Evolutionary conservation across 805 yeast species (phyloP).

Genomic region (Hanseniaspora vineae): DNA sequence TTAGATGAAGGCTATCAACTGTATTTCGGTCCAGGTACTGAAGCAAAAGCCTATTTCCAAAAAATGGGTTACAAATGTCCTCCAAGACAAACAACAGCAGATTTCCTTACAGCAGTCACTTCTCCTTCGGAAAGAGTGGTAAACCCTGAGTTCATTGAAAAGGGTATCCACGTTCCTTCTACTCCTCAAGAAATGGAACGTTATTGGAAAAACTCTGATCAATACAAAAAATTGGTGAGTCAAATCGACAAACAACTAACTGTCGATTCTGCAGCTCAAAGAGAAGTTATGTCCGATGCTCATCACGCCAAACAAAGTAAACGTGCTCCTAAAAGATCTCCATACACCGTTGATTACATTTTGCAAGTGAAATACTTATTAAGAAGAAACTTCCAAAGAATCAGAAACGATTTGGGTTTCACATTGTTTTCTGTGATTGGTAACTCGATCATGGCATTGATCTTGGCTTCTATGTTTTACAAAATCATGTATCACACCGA

Average conservation of each 20-base stretch:
- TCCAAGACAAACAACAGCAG: slow-evolving; percentile 56
- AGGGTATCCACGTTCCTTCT: slow-evolving; percentile 43
- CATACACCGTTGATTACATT: slow-evolving; percentile 38
- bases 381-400: slow-evolving; percentile 35
- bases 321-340: slow-evolving; percentile 32
- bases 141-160: slow-evolving; percentile 21
- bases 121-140: slow-evolving; percentile 48
- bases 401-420: slow-evolving; percentile 37
- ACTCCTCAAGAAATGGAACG: slow-evolving; percentile 50
- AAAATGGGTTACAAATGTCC: slow-evolving; percentile 56
- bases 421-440: slow-evolving; percentile 30
- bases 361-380: slow-evolving; percentile 39
- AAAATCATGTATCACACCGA: slow-evolving; percentile 25
- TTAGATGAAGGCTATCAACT: slow-evolving; percentile 50
- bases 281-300: slow-evolving; percentile 22
- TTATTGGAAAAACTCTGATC: slow-evolving; percentile 42
- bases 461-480: slow-evolving; percentile 46
- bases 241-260: slow-evolving; percentile 33
- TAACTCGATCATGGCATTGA: slow-evolving; percentile 39
- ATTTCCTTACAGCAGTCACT: slow-evolving; percentile 56
- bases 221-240: slow-evolving; percentile 27
- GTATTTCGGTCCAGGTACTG: slow-evolving; percentile 44
- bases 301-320: slow-evolving; percentile 41
- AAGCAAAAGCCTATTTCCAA: slow-evolving; percentile 45
- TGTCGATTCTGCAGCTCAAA: slow-evolving; percentile 14